Evolutionary conservation across 2,329 filamentous ascomycete genomes (phyloP), one percentile per base, ranked within the genome.

Genomic region (Raffaelea albimanens): DNA sequence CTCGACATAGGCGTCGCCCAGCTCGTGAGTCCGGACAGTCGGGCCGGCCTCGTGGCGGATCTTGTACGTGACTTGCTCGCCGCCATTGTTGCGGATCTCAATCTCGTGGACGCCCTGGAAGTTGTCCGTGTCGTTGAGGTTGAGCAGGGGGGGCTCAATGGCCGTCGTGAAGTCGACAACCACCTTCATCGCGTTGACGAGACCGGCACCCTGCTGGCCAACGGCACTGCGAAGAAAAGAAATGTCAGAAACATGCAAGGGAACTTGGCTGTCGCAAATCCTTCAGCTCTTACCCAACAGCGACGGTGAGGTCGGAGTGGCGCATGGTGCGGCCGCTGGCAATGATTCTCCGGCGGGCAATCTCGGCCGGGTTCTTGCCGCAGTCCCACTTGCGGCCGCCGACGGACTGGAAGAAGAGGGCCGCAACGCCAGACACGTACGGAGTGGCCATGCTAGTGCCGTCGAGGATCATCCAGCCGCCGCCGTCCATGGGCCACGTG

Each of bases 361-460:
- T n/a, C n/a, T 21, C 36, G 13, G 43, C 29, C 5, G 38, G 31
- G n/a, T 29, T 18, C 1, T 13, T 5, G 18, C 34, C 33, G 3
- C 31, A 44, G 19, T 10, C 10, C 5, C 3, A 31, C 19, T 34
- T 34, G 19, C 46, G 46, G n/a, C 42, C 36, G 22, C 48, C 44
- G 4, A 21, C 23, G 2, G 34, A 38, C 3, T 19, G 22, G 18
- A 49, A 43, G 43, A 38, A 49, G 3, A 49, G 39, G 2, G 47
- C 47, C 1, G 47, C 47, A 10, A 49, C 43, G 19, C 47, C 47
- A 21, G 47, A 20, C 10, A 49, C 25, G 31, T 45, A 49, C 14
- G 47, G 43, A 18, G 43, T 45, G 9, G 72, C 67, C 73, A 78
- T 78, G 1, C 70, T 75, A 0, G 74, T 79, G 10, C 75, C 74